These are phyloP conservation scores for Saposhnikovia divaricata DNA, from an alignment of 129 eudicot species.

Conservation along the genomic window DNA sequence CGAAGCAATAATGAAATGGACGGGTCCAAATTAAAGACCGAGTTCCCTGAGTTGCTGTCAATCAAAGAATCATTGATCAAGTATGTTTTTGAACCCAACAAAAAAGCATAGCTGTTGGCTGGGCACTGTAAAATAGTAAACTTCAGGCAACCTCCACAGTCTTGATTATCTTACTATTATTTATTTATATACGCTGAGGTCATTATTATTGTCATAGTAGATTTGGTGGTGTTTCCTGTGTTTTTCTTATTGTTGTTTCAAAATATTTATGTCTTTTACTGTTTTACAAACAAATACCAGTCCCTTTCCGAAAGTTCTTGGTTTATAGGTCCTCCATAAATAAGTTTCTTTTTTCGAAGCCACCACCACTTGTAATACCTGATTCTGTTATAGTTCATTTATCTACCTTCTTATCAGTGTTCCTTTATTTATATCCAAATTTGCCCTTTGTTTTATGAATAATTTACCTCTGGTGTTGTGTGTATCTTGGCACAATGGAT, in stretches of 20 bases:
- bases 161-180: conserved; percentile 2
- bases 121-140: conserved; percentile 2
- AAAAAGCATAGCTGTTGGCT: conserved; percentile 20
- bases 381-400: conserved; percentile 6
- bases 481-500: not conserved
- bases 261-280: not conserved
- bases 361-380: conserved; percentile 2
- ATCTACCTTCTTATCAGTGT: not conserved
- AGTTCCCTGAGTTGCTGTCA: conserved; percentile 75
- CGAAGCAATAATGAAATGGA: conserved; percentile 93
- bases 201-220: not conserved
- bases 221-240: not conserved
- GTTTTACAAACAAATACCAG: not conserved
- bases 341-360: not conserved
- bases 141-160: conserved; percentile 6
- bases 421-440: not conserved
- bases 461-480: not conserved
- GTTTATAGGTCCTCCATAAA: not conserved
- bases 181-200: not conserved
- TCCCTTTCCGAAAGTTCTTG: not conserved
- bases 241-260: not conserved
- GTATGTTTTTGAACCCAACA: conserved; percentile 91
- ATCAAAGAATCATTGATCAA: conserved; percentile 89
- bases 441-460: not conserved
- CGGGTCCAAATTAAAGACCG: conserved; percentile 69